Conservation (phyloP, 2,329 filamentous ascomycete species). For the Phoma herbarum region DNA sequence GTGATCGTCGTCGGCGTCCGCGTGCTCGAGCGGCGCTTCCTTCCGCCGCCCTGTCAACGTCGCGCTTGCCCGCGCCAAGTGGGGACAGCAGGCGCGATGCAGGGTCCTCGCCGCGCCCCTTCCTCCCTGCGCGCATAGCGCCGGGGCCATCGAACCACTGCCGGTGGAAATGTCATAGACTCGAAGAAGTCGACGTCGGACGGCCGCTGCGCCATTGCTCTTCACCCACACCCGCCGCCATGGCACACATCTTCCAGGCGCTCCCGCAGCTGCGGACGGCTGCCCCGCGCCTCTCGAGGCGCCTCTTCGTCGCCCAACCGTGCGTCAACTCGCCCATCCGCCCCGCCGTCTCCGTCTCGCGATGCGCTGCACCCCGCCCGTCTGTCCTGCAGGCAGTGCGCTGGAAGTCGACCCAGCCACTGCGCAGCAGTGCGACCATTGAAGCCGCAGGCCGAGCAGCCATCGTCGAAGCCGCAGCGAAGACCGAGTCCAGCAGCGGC, state of each 20-base stretch:
- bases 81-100: constrained; percentile 5
- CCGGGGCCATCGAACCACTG: constrained; percentile 17
- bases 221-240: constrained; percentile 24
- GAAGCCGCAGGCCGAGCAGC: constrained; percentile 25
- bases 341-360: constrained; percentile 24
- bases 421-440: constrained; percentile 36
- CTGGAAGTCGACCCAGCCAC: constrained; percentile 47
- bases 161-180: constrained; percentile 22
- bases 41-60: constrained; percentile 19
- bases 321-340: constrained; percentile 43
- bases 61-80: constrained; percentile 14
- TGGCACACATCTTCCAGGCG: constrained; percentile 49
- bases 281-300: constrained; percentile 49
- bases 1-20: constrained; percentile 1
- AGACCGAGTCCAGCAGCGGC: constrained; percentile 15
- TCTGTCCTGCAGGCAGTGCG: constrained; percentile 43
- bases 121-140: constrained; percentile 1
- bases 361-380: constrained; percentile 30
- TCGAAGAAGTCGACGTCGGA: background rate
- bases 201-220: constrained; percentile 12
- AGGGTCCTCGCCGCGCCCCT: constrained; percentile 21
- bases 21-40: constrained; percentile 13
- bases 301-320: constrained; percentile 47
- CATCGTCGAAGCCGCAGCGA: constrained; percentile 25
- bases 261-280: constrained; percentile 51